Evolutionary conservation across 495 filamentous ascomycete genomes (phyloP).

Genomic region (Neurospora sp.): DNA sequence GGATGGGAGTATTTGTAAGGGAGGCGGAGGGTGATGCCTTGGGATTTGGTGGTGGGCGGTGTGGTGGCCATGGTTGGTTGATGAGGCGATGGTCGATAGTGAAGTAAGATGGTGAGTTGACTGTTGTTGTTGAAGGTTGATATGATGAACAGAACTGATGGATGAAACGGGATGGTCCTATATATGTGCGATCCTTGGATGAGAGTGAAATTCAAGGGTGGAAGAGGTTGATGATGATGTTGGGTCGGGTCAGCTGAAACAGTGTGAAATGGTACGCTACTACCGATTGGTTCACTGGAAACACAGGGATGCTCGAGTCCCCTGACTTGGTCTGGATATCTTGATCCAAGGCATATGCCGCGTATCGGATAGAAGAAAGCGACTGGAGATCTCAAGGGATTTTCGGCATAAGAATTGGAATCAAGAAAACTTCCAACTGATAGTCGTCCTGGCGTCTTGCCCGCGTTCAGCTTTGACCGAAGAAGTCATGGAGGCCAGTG

Average conservation of each 20-base stretch:
- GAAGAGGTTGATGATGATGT: neutral
- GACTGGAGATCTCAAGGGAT: neutral
- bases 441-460: neutral
- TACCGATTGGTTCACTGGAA: neutral
- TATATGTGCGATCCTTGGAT: neutral
- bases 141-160: neutral
- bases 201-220: neutral
- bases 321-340: neutral
- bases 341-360: neutral
- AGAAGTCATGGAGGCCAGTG: neutral
- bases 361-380: neutral
- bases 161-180: neutral
- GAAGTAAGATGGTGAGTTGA: neutral
- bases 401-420: neutral
- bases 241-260: neutral
- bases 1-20: constrained; percentile 32
- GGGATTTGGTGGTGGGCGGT: constrained; percentile 2
- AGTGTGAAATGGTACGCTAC: neutral
- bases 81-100: neutral
- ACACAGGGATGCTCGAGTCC: neutral
- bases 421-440: neutral
- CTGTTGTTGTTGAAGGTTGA: neutral
- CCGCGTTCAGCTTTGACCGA: neutral
- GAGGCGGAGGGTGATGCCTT: constrained; percentile 20
- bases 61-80: constrained; percentile 1